Percentiles rank a stretch among this genome's conserved stretches.
phyloP scores from a whole-genome alignment of 148 eudicot genomes.

The Amaranthus palmeri region DNA sequence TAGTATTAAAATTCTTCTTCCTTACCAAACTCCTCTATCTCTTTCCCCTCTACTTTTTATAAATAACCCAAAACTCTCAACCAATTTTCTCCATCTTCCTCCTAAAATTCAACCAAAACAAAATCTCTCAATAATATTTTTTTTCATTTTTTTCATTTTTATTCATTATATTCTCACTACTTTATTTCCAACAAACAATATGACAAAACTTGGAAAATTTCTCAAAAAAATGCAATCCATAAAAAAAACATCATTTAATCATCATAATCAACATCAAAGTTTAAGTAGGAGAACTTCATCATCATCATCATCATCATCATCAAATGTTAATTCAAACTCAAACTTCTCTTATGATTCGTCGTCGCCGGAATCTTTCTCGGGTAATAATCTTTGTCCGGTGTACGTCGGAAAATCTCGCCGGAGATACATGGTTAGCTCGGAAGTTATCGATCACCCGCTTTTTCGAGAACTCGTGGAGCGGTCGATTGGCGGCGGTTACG shows the following conservation, averaged over 20 bases:
- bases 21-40: conserved; percentile 22
- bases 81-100: neutral
- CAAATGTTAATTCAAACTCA: neutral
- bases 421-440: conserved; percentile 36
- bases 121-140: no score
- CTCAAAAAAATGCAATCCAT: conserved; percentile 43
- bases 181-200: neutral
- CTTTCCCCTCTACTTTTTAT: neutral
- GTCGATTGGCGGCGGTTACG: conserved; percentile 7
- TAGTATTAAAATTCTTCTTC: conserved; percentile 3
- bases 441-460: conserved; percentile 39
- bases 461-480: conserved; percentile 38
- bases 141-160: neutral
- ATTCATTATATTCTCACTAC: neutral
- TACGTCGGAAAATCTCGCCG: conserved; percentile 49
- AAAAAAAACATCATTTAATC: conserved; percentile 17
- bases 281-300: conserved; percentile 2
- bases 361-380: neutral
- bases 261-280: neutral
- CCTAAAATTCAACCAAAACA: neutral
- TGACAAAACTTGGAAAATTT: conserved; percentile 35
- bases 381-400: conserved; percentile 28
- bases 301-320: neutral
- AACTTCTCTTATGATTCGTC: neutral
- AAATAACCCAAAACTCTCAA: conserved; percentile 9